phyloP scores from a whole-genome alignment of 805 yeast species.

The Kurtzmaniella cleridarum region DNA sequence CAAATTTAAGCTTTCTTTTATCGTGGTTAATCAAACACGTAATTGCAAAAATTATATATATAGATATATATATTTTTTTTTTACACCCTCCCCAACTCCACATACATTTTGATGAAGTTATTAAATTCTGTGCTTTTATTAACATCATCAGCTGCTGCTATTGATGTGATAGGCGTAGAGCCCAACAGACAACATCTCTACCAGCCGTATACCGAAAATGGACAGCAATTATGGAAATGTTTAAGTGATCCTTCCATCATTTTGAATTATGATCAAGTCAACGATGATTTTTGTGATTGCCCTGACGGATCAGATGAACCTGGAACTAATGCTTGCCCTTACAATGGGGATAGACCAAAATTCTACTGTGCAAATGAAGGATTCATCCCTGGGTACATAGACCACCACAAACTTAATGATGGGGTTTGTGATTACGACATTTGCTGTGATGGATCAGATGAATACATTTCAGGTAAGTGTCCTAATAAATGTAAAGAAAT shows the following conservation, averaged over 20 bases:
- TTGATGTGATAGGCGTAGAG: constrained; percentile 26
- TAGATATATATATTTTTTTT: too few species aligned
- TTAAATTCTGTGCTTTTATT: not conserved
- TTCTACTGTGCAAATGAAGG: constrained; percentile 82
- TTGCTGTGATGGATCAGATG: constrained; percentile 97
- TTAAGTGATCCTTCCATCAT: constrained; percentile 59
- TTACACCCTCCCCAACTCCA: too few species aligned
- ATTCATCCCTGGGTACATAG: constrained; percentile 54
- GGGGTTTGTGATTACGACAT: constrained; percentile 85
- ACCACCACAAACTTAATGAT: constrained; percentile 70
- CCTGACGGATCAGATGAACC: constrained; percentile 98
- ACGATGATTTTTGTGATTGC: constrained; percentile 92
- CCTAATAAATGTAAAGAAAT: constrained; percentile 52
- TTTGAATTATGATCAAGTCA: constrained; percentile 57
- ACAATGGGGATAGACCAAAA: constrained; percentile 16
- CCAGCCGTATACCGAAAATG: constrained; percentile 43
- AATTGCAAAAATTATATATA: too few species aligned
- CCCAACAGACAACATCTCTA: constrained; percentile 42
- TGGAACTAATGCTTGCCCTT: constrained; percentile 79
- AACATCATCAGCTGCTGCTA: constrained; percentile 1
- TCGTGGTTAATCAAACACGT: not conserved
- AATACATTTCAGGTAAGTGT: constrained; percentile 45
- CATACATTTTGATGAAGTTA: not conserved
- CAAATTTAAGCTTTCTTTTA: too few species aligned
- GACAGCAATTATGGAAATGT: constrained; percentile 54